A percentile compares a stretch with the other conserved stretches of the same genome.
Conservation (phyloP, 2,329 filamentous ascomycete genomes). For the Pseudogymnoascus sp. region DNA sequence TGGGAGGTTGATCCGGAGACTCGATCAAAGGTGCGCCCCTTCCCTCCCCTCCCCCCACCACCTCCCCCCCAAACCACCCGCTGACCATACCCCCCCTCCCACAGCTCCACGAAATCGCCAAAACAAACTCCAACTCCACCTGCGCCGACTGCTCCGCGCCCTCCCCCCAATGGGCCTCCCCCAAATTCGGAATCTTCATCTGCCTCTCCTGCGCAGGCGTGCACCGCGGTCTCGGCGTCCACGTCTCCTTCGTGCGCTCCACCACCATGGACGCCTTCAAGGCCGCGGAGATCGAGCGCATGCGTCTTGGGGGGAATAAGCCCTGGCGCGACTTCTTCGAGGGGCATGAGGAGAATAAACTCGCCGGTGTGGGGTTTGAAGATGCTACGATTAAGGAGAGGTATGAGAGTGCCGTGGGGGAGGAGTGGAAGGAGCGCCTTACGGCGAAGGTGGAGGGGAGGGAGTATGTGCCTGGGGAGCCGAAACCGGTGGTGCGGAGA, state of each 20-base stretch:
- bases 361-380: constrained; percentile 65
- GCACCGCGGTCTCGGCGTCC: constrained; percentile 88
- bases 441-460: constrained; percentile 79
- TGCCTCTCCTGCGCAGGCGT: constrained; percentile 93
- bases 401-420: constrained; percentile 81
- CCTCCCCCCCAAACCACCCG: background rate
- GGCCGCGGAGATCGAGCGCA: constrained; percentile 80
- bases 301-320: constrained; percentile 87
- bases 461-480: constrained; percentile 69
- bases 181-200: constrained; percentile 98
- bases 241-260: constrained; percentile 95
- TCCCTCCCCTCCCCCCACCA: background rate
- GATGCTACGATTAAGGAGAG: constrained; percentile 83
- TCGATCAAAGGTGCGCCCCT: constrained; percentile 67
- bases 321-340: constrained; percentile 86
- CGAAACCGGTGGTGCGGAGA: constrained; percentile 39
- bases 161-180: constrained; percentile 94
- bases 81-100: constrained; percentile 10
- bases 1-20: constrained; percentile 99
- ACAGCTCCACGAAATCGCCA: constrained; percentile 84
- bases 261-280: constrained; percentile 99
- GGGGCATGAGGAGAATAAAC: constrained; percentile 55
- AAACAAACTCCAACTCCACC: constrained; percentile 76
- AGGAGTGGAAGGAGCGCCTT: constrained; percentile 90
- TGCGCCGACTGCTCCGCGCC: constrained; percentile 96